These are phyloP conservation scores for Trametes cingulata DNA, from an alignment of 768 basidiomycete genomes.

Conservation along the genomic window DNA sequence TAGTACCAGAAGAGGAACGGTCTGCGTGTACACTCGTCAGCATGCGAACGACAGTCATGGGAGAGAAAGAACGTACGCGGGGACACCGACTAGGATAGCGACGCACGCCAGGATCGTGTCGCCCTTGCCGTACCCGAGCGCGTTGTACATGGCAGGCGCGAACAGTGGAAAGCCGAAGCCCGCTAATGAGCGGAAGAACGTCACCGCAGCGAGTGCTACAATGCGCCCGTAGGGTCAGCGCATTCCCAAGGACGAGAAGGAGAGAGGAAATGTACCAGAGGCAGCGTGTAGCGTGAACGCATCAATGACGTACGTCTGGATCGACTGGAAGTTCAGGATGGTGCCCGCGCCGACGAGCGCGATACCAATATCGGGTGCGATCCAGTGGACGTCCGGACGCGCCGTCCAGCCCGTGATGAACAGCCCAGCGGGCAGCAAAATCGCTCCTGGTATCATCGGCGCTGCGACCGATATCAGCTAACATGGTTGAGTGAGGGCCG, in stretches of 20 bases:
- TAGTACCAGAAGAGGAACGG: constrained; percentile 47
- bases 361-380: constrained; percentile 67
- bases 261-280: constrained; percentile 45
- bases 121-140: constrained; percentile 70
- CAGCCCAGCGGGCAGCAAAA: constrained; percentile 65
- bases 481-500: background rate
- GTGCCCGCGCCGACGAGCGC: constrained; percentile 55
- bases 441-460: constrained; percentile 56
- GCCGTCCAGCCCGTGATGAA: constrained; percentile 74
- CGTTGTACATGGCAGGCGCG: constrained; percentile 64
- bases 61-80: constrained; percentile 42
- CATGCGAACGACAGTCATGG: background rate
- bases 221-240: background rate
- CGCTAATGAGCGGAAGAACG: constrained; percentile 61
- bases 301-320: constrained; percentile 71
- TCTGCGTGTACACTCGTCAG: constrained; percentile 26
- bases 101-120: constrained; percentile 62
- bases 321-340: constrained; percentile 59
- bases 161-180: constrained; percentile 84
- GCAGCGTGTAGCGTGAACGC: constrained; percentile 65
- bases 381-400: constrained; percentile 61
- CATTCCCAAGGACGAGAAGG: background rate
- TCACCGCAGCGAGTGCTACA: constrained; percentile 63
- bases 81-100: constrained; percentile 62
- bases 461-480: constrained; percentile 37